phyloP scores from a whole-genome alignment of 768 basidiomycete species.

The Lactarius evosmus region DNA sequence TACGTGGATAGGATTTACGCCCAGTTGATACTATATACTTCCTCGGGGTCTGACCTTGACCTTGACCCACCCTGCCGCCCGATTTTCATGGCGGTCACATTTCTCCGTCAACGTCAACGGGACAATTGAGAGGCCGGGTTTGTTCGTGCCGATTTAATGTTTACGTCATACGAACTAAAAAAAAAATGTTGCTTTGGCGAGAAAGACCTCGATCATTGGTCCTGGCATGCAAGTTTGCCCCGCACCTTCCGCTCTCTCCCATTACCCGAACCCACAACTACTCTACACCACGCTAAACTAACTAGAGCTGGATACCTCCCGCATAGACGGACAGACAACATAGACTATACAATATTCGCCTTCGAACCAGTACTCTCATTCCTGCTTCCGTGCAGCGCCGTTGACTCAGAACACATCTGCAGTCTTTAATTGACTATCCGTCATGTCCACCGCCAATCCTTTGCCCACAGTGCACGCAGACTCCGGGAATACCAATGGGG shows the following conservation, averaged over 20 bases:
- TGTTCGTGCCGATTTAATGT: background rate
- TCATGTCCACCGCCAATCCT: constrained; percentile 30
- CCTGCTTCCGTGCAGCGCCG: background rate
- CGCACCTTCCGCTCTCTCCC: constrained; percentile 16
- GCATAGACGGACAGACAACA: constrained; percentile 18
- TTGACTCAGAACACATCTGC: constrained; percentile 9
- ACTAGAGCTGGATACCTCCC: constrained; percentile 4
- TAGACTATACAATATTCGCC: constrained; percentile 14
- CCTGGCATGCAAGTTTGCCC: background rate
- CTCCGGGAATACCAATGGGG: constrained; percentile 46
- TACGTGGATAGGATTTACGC: too few species aligned
- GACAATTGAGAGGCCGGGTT: background rate
- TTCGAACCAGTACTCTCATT: constrained; percentile 1
- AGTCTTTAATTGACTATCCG: constrained; percentile 23
- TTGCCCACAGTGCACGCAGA: constrained; percentile 54
- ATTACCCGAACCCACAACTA: background rate
- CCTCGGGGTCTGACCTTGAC: constrained; percentile 3
- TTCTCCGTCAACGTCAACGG: background rate
- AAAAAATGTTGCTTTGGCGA: constrained; percentile 2
- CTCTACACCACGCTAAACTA: background rate
- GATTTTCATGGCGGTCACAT: background rate
- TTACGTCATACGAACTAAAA: constrained; percentile 19
- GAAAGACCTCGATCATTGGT: background rate
- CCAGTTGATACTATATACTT: background rate
- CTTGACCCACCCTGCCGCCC: background rate